Evolutionary conservation across 2,329 filamentous ascomycete species (phyloP), one percentile per base, ranked within the genome.

Genomic region (Claviceps pusilla): DNA sequence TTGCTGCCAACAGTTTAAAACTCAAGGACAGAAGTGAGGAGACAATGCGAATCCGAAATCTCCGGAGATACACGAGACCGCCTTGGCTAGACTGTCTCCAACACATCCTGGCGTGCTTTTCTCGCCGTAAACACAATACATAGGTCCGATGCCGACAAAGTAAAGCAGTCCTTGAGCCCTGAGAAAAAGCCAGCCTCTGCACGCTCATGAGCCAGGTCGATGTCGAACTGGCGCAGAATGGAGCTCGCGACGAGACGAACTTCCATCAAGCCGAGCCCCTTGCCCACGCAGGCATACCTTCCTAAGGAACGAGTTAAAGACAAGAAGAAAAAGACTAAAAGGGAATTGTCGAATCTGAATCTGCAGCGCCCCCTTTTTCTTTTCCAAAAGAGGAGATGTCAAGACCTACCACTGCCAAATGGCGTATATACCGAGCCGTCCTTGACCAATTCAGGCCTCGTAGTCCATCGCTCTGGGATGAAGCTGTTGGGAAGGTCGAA

Each of bases 221-320:
- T 31, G 51, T 53, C 51, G 14, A 53, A 53, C 7, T 39, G 31
- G 31, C 43, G 42, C 43, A 53, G 51, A 14, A 53, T 53, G 7
- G 12, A 41, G 51, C 46, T 39, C 19, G 51, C 39, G 43, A 53
- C 42, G 28, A 53, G 51, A 39, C 54, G 56, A 28, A 67, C 45
- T 53, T 69, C 66, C 62, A 69, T 66, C 42, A 71, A 56, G 0
- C 62, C 68, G 1, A 71, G 59, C 54, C 65, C 63, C 54, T 69
- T 69, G 1, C 69, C 69, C 1, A 66, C 65, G 45, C 69, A 70
- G 5, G 65, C 64, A 50, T 65, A 65, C 1, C 59, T 62, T 3
- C 68, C 67, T 66, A 12, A 35, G 39, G 19, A 35, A 31, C 24
- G 7, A 7, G 11, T 47, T 16, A 29, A 29, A n/a, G 28, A 16